phyloP scores from a whole-genome alignment of 164 flowering plant species.

The Vitis amurensis region DNA sequence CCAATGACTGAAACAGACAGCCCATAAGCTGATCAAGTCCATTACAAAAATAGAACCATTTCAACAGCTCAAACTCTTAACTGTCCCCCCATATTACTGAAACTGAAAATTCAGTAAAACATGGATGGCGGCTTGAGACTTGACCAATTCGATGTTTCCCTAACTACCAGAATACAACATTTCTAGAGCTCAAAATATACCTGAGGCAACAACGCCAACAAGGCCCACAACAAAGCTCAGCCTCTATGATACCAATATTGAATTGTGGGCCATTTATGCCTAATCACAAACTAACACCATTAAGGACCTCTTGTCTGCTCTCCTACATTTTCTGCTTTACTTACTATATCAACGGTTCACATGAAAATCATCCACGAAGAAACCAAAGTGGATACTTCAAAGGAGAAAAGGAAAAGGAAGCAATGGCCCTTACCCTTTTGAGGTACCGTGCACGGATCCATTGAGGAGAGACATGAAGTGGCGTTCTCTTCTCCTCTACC shows the following conservation, averaged over 20 bases:
- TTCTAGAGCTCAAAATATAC: background rate
- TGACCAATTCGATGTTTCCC: background rate
- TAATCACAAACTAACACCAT: conserved; percentile 2
- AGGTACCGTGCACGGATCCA: conserved; percentile 89
- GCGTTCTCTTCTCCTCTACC: conserved; percentile 82
- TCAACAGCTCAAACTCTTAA: background rate
- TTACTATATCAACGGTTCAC: background rate
- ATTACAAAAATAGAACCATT: background rate
- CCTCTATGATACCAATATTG: background rate
- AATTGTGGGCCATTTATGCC: conserved; percentile 6
- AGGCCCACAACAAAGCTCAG: too few species aligned
- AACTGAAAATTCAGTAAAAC: background rate
- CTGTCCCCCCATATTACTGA: background rate
- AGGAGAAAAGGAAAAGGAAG: background rate
- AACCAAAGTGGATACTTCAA: background rate
- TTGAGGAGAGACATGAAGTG: conserved; percentile 76
- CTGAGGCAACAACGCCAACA: background rate
- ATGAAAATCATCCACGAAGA: background rate
- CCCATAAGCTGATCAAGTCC: background rate
- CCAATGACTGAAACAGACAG: background rate
- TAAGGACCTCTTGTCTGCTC: background rate
- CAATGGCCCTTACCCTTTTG: conserved; percentile 50
- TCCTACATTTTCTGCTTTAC: background rate
- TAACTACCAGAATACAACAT: background rate
- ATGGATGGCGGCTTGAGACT: background rate